phyloP scores from a whole-genome alignment of 2,329 filamentous ascomycete genomes.

The Fusarium praegraminearum region DNA sequence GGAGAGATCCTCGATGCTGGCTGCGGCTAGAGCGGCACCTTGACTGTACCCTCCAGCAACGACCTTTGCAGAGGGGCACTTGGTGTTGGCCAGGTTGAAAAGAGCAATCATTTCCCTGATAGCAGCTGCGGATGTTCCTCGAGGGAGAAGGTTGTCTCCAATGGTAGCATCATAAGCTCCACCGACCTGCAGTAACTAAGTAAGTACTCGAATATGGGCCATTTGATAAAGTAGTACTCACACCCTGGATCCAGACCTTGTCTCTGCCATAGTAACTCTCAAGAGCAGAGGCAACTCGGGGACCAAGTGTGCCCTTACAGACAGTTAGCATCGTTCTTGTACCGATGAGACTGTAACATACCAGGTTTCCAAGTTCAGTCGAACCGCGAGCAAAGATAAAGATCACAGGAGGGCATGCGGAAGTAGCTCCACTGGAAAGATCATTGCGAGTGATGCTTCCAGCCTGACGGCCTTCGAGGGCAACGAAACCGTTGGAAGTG shows the following conservation, averaged over 20 bases:
- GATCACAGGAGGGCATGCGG: slow-evolving; percentile 52
- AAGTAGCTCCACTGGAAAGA: slow-evolving; percentile 46
- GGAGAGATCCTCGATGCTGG: slow-evolving; percentile 53
- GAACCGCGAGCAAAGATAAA: slow-evolving; percentile 56
- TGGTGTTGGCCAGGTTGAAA: slow-evolving; percentile 56
- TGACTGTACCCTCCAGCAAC: slow-evolving; percentile 58
- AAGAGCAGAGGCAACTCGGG: slow-evolving; percentile 48
- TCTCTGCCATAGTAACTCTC: slow-evolving; percentile 41
- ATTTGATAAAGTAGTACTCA: slow-evolving; percentile 24
- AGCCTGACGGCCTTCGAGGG: slow-evolving; percentile 31
- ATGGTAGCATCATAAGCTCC: slow-evolving; percentile 54
- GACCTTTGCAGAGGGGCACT: slow-evolving; percentile 59
- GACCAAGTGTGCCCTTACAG: slow-evolving; percentile 48
- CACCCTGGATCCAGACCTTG: slow-evolving; percentile 59
- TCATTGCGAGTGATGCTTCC: slow-evolving; percentile 43
- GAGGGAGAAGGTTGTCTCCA: slow-evolving; percentile 53
- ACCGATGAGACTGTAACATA: neutral
- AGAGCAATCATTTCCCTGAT: slow-evolving; percentile 57
- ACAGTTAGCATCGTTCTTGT: accelerated
- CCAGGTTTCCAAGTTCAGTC: slow-evolving; percentile 55
- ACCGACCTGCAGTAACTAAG: slow-evolving; percentile 22
- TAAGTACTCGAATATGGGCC: accelerated
- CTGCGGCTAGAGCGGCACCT: slow-evolving; percentile 59
- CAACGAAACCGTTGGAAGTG: neutral
- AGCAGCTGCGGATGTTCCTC: slow-evolving; percentile 53